Conservation (phyloP, 208 protist genomes). For the Endotrypanum monterogeii region DNA sequence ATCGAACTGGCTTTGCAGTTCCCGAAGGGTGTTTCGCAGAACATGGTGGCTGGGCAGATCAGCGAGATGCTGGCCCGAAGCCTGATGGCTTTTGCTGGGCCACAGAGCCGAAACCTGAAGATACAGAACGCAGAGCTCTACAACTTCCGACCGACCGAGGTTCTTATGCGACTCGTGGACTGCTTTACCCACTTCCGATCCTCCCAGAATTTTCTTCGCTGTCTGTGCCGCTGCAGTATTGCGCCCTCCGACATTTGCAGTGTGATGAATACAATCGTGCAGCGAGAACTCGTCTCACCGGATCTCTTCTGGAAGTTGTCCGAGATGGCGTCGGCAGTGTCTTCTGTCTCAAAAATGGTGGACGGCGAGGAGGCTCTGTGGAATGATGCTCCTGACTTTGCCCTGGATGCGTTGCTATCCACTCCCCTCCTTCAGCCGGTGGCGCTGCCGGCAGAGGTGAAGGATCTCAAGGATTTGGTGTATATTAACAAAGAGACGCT, state of each 20-base stretch:
- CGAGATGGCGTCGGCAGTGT: constrained; percentile 58
- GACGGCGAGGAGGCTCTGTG: constrained; percentile 78
- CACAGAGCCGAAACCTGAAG: constrained; percentile 74
- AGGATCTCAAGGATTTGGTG: constrained; percentile 75
- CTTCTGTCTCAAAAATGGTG: constrained; percentile 57
- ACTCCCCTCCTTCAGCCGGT: constrained; percentile 81
- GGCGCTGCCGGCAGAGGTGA: constrained; percentile 80
- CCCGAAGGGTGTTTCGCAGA: constrained; percentile 80
- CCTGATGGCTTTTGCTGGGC: constrained; percentile 79
- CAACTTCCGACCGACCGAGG: constrained; percentile 76
- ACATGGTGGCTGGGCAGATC: constrained; percentile 89
- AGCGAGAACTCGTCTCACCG: constrained; percentile 71
- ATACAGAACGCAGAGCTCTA: constrained; percentile 83
- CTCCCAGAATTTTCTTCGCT: constrained; percentile 74
- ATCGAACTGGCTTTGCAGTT: constrained; percentile 81
- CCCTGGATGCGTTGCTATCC: constrained; percentile 78
- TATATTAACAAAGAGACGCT: constrained; percentile 86
- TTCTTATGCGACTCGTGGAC: constrained; percentile 75
- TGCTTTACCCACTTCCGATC: constrained; percentile 81
- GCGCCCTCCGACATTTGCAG: constrained; percentile 53
- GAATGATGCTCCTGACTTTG: constrained; percentile 88
- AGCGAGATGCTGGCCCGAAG: constrained; percentile 86
- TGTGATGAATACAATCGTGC: constrained; percentile 60
- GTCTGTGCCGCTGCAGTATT: constrained; percentile 78
- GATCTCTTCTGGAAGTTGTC: constrained; percentile 61